phyloP scores from a whole-genome alignment of 305 asterid species.

The Fraxinus sp. region DNA sequence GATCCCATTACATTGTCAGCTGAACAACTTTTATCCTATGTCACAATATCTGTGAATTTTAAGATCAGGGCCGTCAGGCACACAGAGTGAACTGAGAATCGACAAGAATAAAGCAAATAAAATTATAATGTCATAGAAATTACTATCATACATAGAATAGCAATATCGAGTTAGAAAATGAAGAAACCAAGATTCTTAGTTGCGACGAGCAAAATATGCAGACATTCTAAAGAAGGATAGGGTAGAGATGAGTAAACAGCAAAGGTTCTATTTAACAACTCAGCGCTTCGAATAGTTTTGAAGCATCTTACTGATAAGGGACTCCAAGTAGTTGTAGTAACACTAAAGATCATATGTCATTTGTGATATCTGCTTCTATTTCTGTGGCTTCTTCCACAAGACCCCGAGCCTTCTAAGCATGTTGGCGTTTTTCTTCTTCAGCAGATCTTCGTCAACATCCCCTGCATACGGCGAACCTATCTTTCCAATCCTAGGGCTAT shows the following conservation, averaged over 20 bases:
- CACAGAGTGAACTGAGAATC: background rate
- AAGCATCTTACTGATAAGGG: background rate
- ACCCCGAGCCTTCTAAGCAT: slow-evolving; percentile 60
- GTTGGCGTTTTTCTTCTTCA: slow-evolving; percentile 61
- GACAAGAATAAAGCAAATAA: background rate
- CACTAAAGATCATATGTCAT: background rate
- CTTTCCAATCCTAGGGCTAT: slow-evolving; percentile 36
- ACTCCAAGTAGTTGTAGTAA: background rate
- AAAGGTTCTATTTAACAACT: background rate
- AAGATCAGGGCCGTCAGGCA: background rate
- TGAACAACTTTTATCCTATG: background rate
- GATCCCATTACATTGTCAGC: background rate
- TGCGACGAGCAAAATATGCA: background rate
- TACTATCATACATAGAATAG: background rate
- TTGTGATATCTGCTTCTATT: slow-evolving; percentile 32
- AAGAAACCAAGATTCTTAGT: background rate
- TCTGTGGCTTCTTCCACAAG: slow-evolving; percentile 62
- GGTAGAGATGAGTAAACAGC: background rate
- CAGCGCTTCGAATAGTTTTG: background rate
- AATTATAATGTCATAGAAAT: background rate
- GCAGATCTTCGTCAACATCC: slow-evolving; percentile 46
- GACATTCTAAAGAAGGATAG: background rate
- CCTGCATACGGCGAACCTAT: slow-evolving; percentile 39
- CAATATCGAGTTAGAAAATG: background rate
- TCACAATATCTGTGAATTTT: background rate